A percentile compares a stretch with the other conserved stretches of the same genome.
Conservation (phyloP, 345 rosid genomes). For the Isatis tinctoria region DNA sequence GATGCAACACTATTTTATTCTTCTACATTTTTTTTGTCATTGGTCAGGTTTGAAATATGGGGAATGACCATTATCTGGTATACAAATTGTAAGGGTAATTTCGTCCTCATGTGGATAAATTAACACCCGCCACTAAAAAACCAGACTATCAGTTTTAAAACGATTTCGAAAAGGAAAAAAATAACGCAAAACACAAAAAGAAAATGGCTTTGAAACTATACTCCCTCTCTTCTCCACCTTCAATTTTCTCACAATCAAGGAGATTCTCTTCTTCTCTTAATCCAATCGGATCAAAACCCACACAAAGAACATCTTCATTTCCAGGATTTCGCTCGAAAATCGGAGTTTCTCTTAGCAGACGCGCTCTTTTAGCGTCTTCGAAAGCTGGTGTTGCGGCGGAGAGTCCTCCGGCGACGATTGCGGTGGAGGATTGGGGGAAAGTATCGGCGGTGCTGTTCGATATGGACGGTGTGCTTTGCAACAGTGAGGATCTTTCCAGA, state of each 20-base stretch:
- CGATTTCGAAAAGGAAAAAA: neutral
- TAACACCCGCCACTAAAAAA: constrained; percentile 31
- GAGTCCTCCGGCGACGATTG: constrained; percentile 11
- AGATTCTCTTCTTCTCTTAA: constrained; percentile 6
- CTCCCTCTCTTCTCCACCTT: constrained; percentile 21
- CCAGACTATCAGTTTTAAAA: neutral
- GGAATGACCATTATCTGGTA: too few species aligned
- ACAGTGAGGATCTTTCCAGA: constrained; percentile 89
- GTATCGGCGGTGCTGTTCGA: constrained; percentile 91
- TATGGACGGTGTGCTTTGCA: constrained; percentile 90
- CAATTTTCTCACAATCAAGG: constrained; percentile 19
- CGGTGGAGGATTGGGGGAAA: constrained; percentile 51
- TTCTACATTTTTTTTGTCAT: too few species aligned
- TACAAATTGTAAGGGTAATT: neutral
- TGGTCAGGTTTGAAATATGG: too few species aligned
- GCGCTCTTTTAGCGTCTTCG: neutral
- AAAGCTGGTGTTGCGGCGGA: constrained; percentile 23
- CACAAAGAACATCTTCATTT: neutral
- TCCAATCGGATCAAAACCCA: neutral
- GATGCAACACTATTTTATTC: too few species aligned
- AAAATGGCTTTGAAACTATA: constrained; percentile 26
- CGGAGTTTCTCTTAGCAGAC: neutral
- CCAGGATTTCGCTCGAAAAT: neutral
- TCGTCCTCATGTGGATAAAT: neutral
- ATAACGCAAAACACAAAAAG: neutral